phyloP scores from a whole-genome alignment of 306 rosid species.

The Cotoneaster glaucophyllus region DNA sequence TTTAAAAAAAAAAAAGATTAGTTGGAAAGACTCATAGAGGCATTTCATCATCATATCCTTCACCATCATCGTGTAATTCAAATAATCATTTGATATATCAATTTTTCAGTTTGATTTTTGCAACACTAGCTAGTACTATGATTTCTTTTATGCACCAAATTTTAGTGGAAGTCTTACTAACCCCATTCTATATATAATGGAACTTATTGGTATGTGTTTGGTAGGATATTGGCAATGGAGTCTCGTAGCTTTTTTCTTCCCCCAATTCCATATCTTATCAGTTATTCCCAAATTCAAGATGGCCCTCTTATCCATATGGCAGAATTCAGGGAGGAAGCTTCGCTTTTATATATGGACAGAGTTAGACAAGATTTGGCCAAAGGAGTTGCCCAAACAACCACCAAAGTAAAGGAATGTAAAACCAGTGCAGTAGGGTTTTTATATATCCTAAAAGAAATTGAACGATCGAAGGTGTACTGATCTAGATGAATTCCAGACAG shows the following conservation, averaged over 20 bases:
- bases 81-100: not conserved
- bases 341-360: not conserved
- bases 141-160: not conserved
- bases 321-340: not conserved
- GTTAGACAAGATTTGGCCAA: not conserved
- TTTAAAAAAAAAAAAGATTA: too few relatives aligned
- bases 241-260: not conserved
- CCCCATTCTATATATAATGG: not conserved
- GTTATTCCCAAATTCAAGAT: not conserved
- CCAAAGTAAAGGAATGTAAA: not conserved
- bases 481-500: not conserved
- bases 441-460: not conserved
- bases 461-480: too few relatives aligned
- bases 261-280: not conserved
- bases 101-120: not conserved
- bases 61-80: too few relatives aligned
- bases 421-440: not conserved
- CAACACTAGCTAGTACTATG: not conserved
- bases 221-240: constrained; percentile 13
- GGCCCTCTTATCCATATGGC: not conserved
- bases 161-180: constrained; percentile 16
- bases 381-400: not conserved
- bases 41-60: too few relatives aligned
- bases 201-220: constrained; percentile 19
- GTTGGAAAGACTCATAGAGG: too few relatives aligned